phyloP scores from a whole-genome alignment of 257 asterid species.

The Voacanga thouarsii region DNA sequence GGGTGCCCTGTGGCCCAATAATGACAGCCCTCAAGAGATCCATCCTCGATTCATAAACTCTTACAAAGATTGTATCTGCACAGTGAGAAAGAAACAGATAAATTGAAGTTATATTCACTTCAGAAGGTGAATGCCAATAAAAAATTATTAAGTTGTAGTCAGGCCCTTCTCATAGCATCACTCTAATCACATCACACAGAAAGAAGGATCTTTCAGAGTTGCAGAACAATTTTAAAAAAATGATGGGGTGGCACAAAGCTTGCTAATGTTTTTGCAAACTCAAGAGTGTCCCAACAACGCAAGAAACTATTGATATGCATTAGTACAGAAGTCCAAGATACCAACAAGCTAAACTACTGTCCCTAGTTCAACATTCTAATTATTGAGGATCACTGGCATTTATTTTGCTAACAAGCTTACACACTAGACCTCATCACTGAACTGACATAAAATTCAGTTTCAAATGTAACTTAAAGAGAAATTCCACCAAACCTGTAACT shows the following conservation, averaged over 20 bases:
- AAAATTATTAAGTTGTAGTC: not conserved
- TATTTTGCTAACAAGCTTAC: not conserved
- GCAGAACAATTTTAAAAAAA: not conserved
- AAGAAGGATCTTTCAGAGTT: not conserved
- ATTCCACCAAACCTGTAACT: no score
- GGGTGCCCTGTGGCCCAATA: constrained; percentile 61
- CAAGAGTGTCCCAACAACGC: no score
- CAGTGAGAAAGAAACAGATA: not conserved
- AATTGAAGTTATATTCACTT: not conserved
- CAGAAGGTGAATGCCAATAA: not conserved
- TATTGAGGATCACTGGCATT: not conserved
- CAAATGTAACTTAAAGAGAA: not conserved
- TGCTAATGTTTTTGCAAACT: not conserved
- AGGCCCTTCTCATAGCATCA: not conserved
- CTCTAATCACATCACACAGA: not conserved
- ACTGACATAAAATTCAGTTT: not conserved
- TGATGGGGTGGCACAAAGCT: not conserved
- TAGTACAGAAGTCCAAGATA: no score
- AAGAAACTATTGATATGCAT: no score
- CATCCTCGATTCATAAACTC: constrained; percentile 56
- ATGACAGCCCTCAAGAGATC: constrained; percentile 57
- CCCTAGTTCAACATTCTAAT: not conserved
- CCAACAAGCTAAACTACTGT: not conserved
- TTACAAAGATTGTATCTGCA: constrained; percentile 46
- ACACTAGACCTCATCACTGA: not conserved